Evolutionary conservation across 352 stramenopile genomes (phyloP), one percentile per base, ranked within the genome.

Genomic region (Globisporangium uncinulatum): DNA sequence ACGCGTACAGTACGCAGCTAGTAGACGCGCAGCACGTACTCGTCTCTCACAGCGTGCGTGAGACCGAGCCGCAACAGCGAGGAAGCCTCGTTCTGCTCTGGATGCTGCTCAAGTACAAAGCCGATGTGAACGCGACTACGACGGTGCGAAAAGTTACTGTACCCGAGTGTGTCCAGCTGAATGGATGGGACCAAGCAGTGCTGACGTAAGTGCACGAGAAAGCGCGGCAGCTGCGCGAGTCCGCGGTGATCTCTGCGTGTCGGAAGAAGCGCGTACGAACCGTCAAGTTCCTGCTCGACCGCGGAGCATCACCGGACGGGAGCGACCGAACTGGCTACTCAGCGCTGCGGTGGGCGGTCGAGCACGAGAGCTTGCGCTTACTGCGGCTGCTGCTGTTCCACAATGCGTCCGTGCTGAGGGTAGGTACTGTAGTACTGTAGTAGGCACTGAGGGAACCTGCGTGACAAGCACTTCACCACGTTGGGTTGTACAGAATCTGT

Each of bases 91-190:
- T 82, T 42, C 65, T 88, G 10, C 31, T 88, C 21, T 67, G 66
- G 7, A 49, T 88, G 42, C 57, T 88, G 21, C 61, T 88, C 5
- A 64, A 73, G 36, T 86, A 86, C 55, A 76, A 78, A 15, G 78
- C 73, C 4, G 67, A 88, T 45, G 69, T 88, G 31, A 86, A 86
- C 45, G 73, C 71, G 2, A 17, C 71, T 3, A 76, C 78, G 3
- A 75, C 62, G 52, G 73, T 88, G 13, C 43, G 54, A 31, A 45
- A 11, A 7, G 19, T 21, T 6, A 19, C 34, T 55, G 49, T 34
- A 54, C 6, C 4, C 20, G 6, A 5, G 6, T 11, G 47, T 7
- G 11, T n/a, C 46, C 19, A 11, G 19, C 29, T 54, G 15, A 0
- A 24, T 51, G 9, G 39, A 6, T 21, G 9, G 11, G 24, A 29